Percentiles rank a stretch among this genome's conserved stretches.
These are phyloP conservation scores for Colletotrichum trifolii DNA, from an alignment of 2,329 filamentous ascomycete species.

Conservation along the genomic window DNA sequence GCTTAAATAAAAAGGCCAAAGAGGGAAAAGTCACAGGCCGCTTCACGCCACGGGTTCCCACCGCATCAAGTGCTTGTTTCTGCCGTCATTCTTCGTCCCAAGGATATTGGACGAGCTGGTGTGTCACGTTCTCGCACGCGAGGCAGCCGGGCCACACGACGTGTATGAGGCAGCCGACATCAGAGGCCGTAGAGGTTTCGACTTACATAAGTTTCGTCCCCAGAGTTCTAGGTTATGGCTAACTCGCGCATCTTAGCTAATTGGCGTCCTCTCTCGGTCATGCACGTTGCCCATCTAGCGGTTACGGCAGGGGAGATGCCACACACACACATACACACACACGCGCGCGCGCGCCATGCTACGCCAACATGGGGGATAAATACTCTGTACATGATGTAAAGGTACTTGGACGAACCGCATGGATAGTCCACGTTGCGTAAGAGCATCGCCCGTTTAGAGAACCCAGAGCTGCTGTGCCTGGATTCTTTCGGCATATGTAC, in stretches of 20 bases:
- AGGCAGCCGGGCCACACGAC: slow-evolving; percentile 5
- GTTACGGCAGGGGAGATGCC: no score
- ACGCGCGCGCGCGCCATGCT: not conserved
- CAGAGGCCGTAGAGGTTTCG: slow-evolving; percentile 32
- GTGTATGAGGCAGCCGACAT: slow-evolving; percentile 27
- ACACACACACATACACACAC: no score
- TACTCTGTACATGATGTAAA: not conserved
- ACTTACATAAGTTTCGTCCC: slow-evolving; percentile 25
- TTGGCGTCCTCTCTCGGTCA: slow-evolving; percentile 7
- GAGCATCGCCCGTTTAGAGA: not conserved
- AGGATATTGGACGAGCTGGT: slow-evolving; percentile 28
- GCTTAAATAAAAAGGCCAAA: not conserved
- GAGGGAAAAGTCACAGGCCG: not conserved
- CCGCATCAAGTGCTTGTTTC: not conserved
- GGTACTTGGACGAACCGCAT: not conserved
- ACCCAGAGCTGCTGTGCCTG: not conserved
- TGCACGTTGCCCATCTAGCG: slow-evolving; percentile 4
- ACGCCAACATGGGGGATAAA: not conserved
- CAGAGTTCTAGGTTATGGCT: slow-evolving; percentile 2
- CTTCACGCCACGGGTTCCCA: not conserved
- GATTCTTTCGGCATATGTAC: not conserved
- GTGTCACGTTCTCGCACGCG: slow-evolving; percentile 23
- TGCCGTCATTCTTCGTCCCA: slow-evolving; percentile 18
- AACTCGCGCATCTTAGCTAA: slow-evolving; percentile 26
- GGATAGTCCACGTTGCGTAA: no score